Conservation (phyloP, 805 yeast genomes). For the Pichia cabralensis region DNA sequence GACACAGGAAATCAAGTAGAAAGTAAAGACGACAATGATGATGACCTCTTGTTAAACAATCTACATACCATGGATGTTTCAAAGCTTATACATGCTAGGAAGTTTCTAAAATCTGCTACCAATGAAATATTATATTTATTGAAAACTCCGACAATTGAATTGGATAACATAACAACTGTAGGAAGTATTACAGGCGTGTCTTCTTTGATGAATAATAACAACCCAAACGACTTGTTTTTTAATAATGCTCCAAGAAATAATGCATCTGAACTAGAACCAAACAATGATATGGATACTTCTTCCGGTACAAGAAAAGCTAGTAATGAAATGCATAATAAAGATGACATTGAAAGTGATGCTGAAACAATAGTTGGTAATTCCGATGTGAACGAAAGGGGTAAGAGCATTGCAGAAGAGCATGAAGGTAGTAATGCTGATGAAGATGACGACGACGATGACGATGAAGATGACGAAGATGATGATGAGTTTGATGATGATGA, state of each 20-base stretch:
- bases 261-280: not conserved
- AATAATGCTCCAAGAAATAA: not conserved
- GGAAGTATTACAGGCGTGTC: too few species aligned
- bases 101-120: constrained; percentile 27
- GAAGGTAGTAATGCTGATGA: constrained; percentile 11
- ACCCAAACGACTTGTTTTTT: too few species aligned
- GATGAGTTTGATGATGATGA: constrained; percentile 2
- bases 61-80: constrained; percentile 19
- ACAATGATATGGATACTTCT: not conserved
- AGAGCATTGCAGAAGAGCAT: not conserved
- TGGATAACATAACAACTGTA: too few species aligned
- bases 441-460: constrained; percentile 13
- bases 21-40: not conserved
- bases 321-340: not conserved
- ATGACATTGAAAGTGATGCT: constrained; percentile 15
- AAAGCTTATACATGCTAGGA: constrained; percentile 24
- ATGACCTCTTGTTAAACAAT: constrained; percentile 6
- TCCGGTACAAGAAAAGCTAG: not conserved
- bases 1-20: too few species aligned
- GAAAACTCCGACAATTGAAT: constrained; percentile 26
- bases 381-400: constrained; percentile 5
- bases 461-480: constrained; percentile 6
- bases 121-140: constrained; percentile 27
- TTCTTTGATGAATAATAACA: too few species aligned
- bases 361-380: constrained; percentile 15